Evolutionary conservation across 306 rosid species (phyloP).

Genomic region (Casuarina cunninghamiana): DNA sequence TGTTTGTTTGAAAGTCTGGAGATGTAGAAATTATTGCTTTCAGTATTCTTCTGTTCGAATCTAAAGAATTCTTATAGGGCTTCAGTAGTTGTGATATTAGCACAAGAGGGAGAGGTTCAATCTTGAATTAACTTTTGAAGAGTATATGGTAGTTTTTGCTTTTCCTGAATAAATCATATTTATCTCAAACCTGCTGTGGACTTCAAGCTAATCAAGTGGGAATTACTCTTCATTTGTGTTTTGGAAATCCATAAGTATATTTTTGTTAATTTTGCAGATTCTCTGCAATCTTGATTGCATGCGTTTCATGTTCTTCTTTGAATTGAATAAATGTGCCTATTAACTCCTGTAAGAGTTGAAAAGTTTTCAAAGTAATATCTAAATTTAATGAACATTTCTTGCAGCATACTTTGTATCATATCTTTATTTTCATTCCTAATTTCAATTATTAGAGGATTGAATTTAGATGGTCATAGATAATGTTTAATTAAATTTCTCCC

Average conservation of each 20-base stretch:
- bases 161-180: neutral
- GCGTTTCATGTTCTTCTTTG: neutral
- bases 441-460: conserved; percentile 12
- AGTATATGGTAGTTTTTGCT: neutral
- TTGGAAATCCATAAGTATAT: neutral
- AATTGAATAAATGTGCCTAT: neutral
- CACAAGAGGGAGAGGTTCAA: neutral
- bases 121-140: neutral
- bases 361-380: too few species aligned
- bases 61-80: neutral
- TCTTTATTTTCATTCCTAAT: conserved; percentile 20
- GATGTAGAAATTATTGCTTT: neutral
- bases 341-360: neutral
- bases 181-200: neutral
- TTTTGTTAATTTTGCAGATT: too few species aligned
- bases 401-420: conserved; percentile 2
- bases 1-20: neutral
- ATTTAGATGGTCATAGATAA: conserved; percentile 6
- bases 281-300: neutral
- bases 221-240: neutral
- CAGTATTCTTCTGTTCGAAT: neutral
- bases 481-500: conserved; percentile 27
- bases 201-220: neutral
- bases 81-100: neutral
- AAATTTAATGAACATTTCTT: neutral